phyloP scores from a whole-genome alignment of 1,284 basidiomycete species.

The Hemileia vastatrix region DNA sequence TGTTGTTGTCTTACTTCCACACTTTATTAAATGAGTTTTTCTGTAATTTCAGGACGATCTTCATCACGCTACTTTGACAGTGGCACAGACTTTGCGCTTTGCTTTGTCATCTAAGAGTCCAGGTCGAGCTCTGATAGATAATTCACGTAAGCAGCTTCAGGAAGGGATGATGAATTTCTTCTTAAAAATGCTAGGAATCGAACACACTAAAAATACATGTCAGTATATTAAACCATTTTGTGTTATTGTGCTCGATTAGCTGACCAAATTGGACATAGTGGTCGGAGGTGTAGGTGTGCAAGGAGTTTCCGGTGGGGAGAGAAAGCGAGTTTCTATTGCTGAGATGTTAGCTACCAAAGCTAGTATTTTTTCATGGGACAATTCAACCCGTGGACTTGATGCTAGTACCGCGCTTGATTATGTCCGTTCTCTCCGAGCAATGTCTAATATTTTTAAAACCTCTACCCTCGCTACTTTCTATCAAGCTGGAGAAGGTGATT shows the following conservation, averaged over 20 bases:
- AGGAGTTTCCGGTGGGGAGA: conserved; percentile 53
- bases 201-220: conserved; percentile 48
- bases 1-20: not conserved
- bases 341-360: conserved; percentile 52
- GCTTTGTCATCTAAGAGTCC: conserved; percentile 52
- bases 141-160: conserved; percentile 49
- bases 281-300: conserved; percentile 51
- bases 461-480: conserved; percentile 54
- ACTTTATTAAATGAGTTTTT: not conserved
- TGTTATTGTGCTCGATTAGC: conserved; percentile 21
- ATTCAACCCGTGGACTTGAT: conserved; percentile 66
- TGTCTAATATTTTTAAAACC: conserved; percentile 53
- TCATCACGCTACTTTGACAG: conserved; percentile 56
- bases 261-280: conserved; percentile 2
- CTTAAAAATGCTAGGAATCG: conserved; percentile 50
- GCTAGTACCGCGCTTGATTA: conserved; percentile 55
- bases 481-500: conserved; percentile 56
- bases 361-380: conserved; percentile 48
- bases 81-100: conserved; percentile 52
- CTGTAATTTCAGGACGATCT: conserved; percentile 51
- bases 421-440: conserved; percentile 51
- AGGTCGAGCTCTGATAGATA: conserved; percentile 50
- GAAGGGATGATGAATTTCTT: conserved; percentile 51
- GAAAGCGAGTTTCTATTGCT: conserved; percentile 56
- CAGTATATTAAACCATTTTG: not conserved